Evolutionary conservation across 352 stramenopile genomes (phyloP).

Genomic region (Phytophthora palmivora): DNA sequence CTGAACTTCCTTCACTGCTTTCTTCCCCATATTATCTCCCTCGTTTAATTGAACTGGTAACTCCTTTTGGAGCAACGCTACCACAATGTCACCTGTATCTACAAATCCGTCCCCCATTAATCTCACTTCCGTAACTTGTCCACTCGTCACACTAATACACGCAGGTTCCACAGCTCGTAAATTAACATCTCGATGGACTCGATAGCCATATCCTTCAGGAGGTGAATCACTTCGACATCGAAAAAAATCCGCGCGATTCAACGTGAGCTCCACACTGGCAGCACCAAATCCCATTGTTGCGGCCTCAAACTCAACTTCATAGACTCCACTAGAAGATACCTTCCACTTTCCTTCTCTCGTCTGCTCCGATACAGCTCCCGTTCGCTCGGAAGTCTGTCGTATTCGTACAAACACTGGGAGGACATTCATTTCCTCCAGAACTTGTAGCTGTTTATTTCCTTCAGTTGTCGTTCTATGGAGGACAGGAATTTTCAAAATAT

Average conservation of each 20-base stretch:
- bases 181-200: conserved; percentile 54
- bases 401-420: conserved; percentile 68
- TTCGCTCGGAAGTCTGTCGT: conserved; percentile 59
- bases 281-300: conserved; percentile 61
- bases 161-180: conserved; percentile 57
- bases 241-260: conserved; percentile 66
- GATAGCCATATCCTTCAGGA: conserved; percentile 52
- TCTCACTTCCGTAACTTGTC: conserved; percentile 59
- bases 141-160: conserved; percentile 66
- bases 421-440: conserved; percentile 47
- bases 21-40: neutral
- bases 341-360: conserved; percentile 60
- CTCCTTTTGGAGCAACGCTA: conserved; percentile 52
- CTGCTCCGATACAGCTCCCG: conserved; percentile 56
- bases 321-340: conserved; percentile 57
- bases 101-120: conserved; percentile 66
- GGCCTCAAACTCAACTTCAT: conserved; percentile 70
- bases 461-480: conserved; percentile 10
- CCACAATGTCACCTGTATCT: conserved; percentile 68
- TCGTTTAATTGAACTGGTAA: conserved; percentile 15
- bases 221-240: conserved; percentile 42
- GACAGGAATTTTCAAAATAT: conserved; percentile 56
- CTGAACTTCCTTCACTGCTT: conserved; percentile 21
- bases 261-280: conserved; percentile 54
- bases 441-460: conserved; percentile 14